A percentile compares a stretch with the other conserved stretches of the same genome.
Conservation (phyloP, 2,329 filamentous ascomycete genomes). For the Aspergillus japonicus region DNA sequence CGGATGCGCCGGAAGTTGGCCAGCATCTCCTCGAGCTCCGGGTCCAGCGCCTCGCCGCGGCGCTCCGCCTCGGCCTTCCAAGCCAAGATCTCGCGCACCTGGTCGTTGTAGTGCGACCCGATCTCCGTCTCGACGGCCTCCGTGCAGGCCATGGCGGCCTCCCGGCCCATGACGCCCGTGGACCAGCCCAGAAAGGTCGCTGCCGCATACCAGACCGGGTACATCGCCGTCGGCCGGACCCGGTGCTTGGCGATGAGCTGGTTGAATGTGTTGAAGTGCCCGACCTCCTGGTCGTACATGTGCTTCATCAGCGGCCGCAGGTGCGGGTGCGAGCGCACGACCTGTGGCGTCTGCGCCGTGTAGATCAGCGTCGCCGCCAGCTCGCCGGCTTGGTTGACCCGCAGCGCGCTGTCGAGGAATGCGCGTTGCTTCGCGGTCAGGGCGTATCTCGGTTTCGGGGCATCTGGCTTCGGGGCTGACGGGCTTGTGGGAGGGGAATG, state of each 20-base stretch:
- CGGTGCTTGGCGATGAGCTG: conserved; percentile 77
- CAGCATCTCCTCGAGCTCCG: conserved; percentile 72
- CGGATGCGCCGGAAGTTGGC: conserved; percentile 75
- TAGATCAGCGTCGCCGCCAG: conserved; percentile 97
- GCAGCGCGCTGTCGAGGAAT: conserved; percentile 76
- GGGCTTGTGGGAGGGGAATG: conserved; percentile 22
- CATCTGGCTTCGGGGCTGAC: conserved; percentile 7
- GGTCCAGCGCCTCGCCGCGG: conserved; percentile 75
- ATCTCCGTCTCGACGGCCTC: conserved; percentile 99
- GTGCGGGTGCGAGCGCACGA: conserved; percentile 78
- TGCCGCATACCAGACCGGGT: conserved; percentile 81
- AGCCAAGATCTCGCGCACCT: conserved; percentile 76
- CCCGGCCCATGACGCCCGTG: conserved; percentile 82
- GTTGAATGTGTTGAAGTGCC: conserved; percentile 85
- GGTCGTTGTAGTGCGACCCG: conserved; percentile 89
- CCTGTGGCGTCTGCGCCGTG: conserved; percentile 77
- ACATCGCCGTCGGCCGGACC: conserved; percentile 87
- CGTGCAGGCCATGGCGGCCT: conserved; percentile 97
- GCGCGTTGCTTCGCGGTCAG: conserved; percentile 69
- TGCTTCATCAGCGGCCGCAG: conserved; percentile 89
- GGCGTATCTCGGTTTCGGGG: conserved; percentile 48
- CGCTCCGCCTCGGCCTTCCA: conserved; percentile 76
- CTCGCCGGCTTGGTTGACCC: conserved; percentile 96
- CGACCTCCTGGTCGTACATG: conserved; percentile 96
- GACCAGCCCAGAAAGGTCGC: conserved; percentile 83